Evolutionary conservation across 2,329 filamentous ascomycete genomes (phyloP), one percentile per base, ranked within the genome.

Genomic region (Plenodomus lindquistii): DNA sequence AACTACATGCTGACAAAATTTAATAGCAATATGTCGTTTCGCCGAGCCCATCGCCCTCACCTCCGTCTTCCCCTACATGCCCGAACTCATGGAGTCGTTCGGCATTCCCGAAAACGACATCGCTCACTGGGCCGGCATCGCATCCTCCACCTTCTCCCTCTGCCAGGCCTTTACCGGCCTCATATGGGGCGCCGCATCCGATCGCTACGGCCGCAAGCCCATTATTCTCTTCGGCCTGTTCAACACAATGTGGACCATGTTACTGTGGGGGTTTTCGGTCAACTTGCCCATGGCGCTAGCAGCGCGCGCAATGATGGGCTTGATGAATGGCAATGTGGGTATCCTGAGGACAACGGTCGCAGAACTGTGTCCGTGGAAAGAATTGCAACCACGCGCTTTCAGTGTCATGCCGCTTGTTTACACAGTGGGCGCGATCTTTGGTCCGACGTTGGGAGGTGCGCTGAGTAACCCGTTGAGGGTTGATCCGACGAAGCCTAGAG

Each of bases 311-410:
- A 76, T 97, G n/a, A 83, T 89, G 60, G 93, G 94, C 1, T 81
- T 86, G 9, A 86, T 88, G 37, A 97, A 96, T 66, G 94, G 93
- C 44, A 97, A 97, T 66, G 76, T 79, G 10, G 77, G 94, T 1
- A 97, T 97, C 53, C 87, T 97, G 55, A 79, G 92, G 57, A 96
- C 91, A 15, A 91, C 94, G 76, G 91, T 97, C 2, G 93, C 93
- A 0, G 93, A 97, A 71, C 85, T 97, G 81, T 91, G 96, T 1
- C 89, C 91, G 0, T 85, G 94, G 70, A 91, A 73, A 69, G 88
- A 91, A 65, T 78, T 96, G 6, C 93, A 97, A 66, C 92, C 93
- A 0, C 80, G 85, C 43, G 94, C 94, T 0, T 97, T 97, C 71
- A 91, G 87, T 55, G 79, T 97, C 38, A 97, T 97, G 92, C 93